Conservation (phyloP, 495 filamentous ascomycete species). For the Poronia punctata region DNA sequence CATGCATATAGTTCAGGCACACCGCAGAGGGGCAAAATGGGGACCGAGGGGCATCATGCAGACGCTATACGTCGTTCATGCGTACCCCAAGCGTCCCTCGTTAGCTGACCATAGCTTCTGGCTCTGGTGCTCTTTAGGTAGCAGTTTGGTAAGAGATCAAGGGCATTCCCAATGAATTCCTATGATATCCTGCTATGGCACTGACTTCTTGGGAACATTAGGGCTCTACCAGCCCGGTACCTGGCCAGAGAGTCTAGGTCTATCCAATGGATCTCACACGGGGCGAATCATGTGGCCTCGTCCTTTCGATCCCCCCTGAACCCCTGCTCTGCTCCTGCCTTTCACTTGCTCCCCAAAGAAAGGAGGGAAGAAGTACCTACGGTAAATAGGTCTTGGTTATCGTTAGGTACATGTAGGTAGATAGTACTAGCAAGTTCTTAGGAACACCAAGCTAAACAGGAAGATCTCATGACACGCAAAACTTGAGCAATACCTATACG, state of each 20-base stretch:
- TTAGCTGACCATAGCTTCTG: conserved; percentile 2
- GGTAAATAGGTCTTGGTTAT: too few species aligned
- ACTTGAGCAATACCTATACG: too few species aligned
- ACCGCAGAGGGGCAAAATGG: conserved; percentile 5
- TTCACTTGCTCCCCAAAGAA: too few species aligned
- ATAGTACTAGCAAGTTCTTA: conserved; percentile 1
- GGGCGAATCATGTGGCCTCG: conserved; percentile 4
- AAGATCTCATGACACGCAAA: conserved; percentile 3
- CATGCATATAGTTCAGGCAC: not conserved
- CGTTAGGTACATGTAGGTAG: too few species aligned
- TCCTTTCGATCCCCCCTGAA: too few species aligned
- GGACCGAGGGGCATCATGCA: conserved; percentile 9
- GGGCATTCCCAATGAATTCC: not conserved
- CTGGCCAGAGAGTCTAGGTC: not conserved
- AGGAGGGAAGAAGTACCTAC: too few species aligned
- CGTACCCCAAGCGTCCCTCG: conserved; percentile 5
- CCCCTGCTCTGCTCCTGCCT: too few species aligned
- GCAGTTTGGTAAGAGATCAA: not conserved
- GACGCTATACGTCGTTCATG: conserved; percentile 6
- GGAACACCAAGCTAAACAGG: not conserved
- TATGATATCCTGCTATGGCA: conserved; percentile 7
- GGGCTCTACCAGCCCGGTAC: conserved; percentile 5
- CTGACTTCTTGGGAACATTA: conserved; percentile 1
- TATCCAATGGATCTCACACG: not conserved
- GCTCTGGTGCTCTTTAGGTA: not conserved